phyloP scores from a whole-genome alignment of 345 rosid species.

The Murraya paniculata region DNA sequence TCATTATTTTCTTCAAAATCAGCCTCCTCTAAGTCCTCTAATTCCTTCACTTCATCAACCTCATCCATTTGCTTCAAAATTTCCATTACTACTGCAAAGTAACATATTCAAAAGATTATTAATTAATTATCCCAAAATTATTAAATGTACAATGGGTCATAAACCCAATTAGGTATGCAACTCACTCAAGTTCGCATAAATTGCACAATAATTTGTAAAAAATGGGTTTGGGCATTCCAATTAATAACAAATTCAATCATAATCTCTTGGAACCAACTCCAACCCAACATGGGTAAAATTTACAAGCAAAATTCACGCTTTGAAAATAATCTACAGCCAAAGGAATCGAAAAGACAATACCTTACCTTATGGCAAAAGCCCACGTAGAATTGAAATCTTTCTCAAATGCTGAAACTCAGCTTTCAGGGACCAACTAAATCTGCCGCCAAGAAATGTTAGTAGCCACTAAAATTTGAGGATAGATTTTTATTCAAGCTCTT shows the following conservation, averaged over 20 bases:
- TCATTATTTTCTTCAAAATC: no score
- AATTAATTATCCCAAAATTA: no score
- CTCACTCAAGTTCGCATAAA: no score
- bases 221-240: constrained; percentile 51
- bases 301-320: constrained; percentile 7
- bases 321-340: neutral
- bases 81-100: no score
- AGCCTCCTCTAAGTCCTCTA: no score
- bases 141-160: no score
- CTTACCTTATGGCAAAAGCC: constrained; percentile 66
- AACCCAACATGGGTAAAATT: constrained; percentile 42
- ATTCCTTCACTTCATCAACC: no score
- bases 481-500: constrained; percentile 32
- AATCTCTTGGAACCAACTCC: constrained; percentile 65
- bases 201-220: no score
- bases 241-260: constrained; percentile 15
- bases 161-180: no score
- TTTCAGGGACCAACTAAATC: constrained; percentile 52
- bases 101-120: no score
- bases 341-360: constrained; percentile 21
- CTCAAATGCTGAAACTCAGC: constrained; percentile 56
- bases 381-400: constrained; percentile 51
- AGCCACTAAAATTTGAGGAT: constrained; percentile 49
- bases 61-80: no score
- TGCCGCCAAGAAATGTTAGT: constrained; percentile 35